These are phyloP conservation scores for Sphaerulina populicola DNA, from an alignment of 2,329 filamentous ascomycete species.

Conservation along the genomic window DNA sequence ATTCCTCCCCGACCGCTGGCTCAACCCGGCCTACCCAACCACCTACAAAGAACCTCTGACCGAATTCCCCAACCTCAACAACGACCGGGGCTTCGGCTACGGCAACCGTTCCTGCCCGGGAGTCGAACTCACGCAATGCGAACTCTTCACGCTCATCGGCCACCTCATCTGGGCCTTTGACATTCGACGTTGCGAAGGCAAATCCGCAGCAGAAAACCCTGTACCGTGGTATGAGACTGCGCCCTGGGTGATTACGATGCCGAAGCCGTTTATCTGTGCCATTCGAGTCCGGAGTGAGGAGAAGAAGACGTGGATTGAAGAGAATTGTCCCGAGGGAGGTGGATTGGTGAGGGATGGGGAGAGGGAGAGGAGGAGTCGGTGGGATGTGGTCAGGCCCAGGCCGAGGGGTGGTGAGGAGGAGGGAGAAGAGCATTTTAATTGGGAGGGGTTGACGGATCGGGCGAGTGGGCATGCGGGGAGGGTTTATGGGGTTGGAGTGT, in stretches of 20 bases:
- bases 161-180: slow-evolving; percentile 29
- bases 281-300: slow-evolving; percentile 27
- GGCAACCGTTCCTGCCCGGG: slow-evolving; percentile 32
- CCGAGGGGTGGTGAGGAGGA: too few species aligned
- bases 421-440: slow-evolving; percentile 20
- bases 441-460: slow-evolving; percentile 24
- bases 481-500: slow-evolving; percentile 12
- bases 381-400: slow-evolving; percentile 19
- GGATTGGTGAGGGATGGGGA: slow-evolving; percentile 22
- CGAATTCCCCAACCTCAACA: slow-evolving; percentile 31
- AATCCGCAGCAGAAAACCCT: slow-evolving; percentile 20
- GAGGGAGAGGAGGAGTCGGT: slow-evolving; percentile 18
- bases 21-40: slow-evolving; percentile 30
- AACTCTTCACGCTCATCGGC: slow-evolving; percentile 29
- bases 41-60: slow-evolving; percentile 33
- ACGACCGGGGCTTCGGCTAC: slow-evolving; percentile 31
- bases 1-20: slow-evolving; percentile 31
- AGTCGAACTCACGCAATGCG: slow-evolving; percentile 29
- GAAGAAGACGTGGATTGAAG: slow-evolving; percentile 28
- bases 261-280: slow-evolving; percentile 28
- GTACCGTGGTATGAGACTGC: slow-evolving; percentile 31
- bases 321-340: slow-evolving; percentile 22
- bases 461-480: slow-evolving; percentile 11
- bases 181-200: slow-evolving; percentile 25
- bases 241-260: slow-evolving; percentile 32